These are phyloP conservation scores for Piper betle DNA, from an alignment of 164 flowering plant species.

Conservation along the genomic window DNA sequence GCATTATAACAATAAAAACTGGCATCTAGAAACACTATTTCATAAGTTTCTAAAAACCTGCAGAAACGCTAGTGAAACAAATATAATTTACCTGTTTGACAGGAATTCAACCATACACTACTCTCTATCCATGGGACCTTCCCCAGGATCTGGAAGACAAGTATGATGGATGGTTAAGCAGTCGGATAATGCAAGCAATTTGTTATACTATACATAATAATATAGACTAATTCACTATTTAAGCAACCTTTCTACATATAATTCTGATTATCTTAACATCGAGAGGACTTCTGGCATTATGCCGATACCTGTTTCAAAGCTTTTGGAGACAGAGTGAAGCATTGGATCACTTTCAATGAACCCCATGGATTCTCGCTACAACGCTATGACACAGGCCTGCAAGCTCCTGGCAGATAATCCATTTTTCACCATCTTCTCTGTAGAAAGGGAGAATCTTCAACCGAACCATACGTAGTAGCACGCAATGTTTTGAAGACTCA, in stretches of 20 bases:
- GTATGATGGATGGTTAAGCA: conserved; percentile 68
- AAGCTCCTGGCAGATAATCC: conserved; percentile 92
- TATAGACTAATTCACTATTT: neutral
- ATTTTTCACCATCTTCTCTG: conserved; percentile 56
- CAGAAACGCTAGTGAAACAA: no score
- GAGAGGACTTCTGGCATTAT: conserved; percentile 63
- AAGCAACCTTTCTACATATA: neutral
- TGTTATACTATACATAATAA: neutral
- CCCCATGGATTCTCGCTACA: conserved; percentile 65
- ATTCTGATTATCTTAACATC: conserved; percentile 12
- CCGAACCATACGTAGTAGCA: conserved; percentile 77
- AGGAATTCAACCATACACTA: conserved; percentile 78
- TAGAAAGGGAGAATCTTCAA: conserved; percentile 58
- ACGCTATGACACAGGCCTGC: conserved; percentile 70
- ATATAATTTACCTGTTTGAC: conserved; percentile 6
- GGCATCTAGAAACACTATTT: neutral
- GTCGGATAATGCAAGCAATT: conserved; percentile 44
- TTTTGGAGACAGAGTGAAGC: conserved; percentile 78
- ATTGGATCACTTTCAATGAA: conserved; percentile 93
- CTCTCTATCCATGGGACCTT: conserved; percentile 90
- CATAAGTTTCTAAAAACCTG: neutral
- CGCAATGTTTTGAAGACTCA: conserved; percentile 76
- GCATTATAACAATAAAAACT: neutral
- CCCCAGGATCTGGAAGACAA: conserved; percentile 79
- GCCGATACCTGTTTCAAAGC: conserved; percentile 65